These are phyloP conservation scores for Yamadazyma philogaea DNA, from an alignment of 805 yeast genomes.

Conservation along the genomic window DNA sequence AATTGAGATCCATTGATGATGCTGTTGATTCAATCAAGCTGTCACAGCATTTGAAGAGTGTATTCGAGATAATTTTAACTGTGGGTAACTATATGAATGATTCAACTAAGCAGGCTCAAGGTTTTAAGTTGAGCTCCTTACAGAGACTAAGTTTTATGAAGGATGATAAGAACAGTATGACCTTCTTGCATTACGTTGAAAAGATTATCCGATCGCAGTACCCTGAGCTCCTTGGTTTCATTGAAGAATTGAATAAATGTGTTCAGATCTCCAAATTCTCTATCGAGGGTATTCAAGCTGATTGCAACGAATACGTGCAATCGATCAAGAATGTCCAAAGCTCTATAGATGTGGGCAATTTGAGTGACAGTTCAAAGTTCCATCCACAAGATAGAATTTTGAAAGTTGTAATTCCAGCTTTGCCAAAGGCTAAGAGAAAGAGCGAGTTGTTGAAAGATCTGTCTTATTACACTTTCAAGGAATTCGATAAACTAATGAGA, in stretches of 20 bases:
- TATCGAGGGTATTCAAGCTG: constrained; percentile 58
- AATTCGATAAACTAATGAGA: constrained; percentile 57
- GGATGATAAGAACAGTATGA: constrained; percentile 64
- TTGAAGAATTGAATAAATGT: constrained; percentile 56
- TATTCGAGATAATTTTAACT: constrained; percentile 63
- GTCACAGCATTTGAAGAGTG: constrained; percentile 53
- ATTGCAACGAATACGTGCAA: constrained; percentile 53
- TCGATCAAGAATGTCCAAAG: constrained; percentile 49
- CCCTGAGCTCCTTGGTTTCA: constrained; percentile 59
- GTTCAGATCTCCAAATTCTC: constrained; percentile 57
- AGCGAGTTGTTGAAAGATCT: constrained; percentile 51
- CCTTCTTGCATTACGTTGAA: constrained; percentile 74
- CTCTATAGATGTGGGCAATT: constrained; percentile 58
- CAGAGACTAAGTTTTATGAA: constrained; percentile 70
- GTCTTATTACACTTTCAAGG: constrained; percentile 46
- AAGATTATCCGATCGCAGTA: constrained; percentile 61
- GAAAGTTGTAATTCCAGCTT: constrained; percentile 48
- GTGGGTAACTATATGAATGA: constrained; percentile 83
- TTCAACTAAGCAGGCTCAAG: constrained; percentile 60
- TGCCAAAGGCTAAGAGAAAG: constrained; percentile 54
- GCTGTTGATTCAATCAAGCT: constrained; percentile 52
- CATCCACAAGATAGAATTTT: constrained; percentile 67
- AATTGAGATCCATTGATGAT: constrained; percentile 56
- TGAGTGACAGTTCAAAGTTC: constrained; percentile 58
- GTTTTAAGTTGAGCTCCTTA: constrained; percentile 67